Evolutionary conservation across 176 grass and related monocot species (phyloP), one percentile per base, ranked within the genome.

Genomic region (Dactylis glomerata): DNA sequence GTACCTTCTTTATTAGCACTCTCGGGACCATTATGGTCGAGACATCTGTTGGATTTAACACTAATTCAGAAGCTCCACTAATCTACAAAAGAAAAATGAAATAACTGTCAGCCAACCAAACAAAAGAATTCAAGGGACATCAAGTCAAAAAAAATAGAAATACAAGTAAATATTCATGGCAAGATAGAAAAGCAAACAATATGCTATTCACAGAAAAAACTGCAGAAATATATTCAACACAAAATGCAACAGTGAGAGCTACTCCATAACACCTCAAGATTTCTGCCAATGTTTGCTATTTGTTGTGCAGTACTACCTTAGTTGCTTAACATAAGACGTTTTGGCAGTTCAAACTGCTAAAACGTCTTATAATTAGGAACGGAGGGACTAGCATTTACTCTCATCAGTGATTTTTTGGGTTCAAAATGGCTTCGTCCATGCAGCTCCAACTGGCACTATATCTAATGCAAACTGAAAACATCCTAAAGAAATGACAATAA

Each of bases 41-140:
- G 23, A 81, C 85, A 83, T 90, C 89, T 73, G 92, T 92, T 73
- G 89, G 85, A 56, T 90, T 92, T 73, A 45, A 33, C 38, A 59
- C 54, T 23, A 58, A 40, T 68, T 85, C 74, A 27, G 55, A 87
- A 72, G 81, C 24, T 55, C 24, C 76, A n/a, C 83, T 90, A 38
- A 74, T 33, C 85, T 94, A 55, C 59, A 76, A 16, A 84, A 85
- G 14, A n/a, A 63, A 10, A 79, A 15, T 67, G 49, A 42, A 1
- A 63, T 12, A 65, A 65, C 13, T 62, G 49, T 82, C 61, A 65
- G 20, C 8, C n/a, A 27, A 76, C 19, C 38, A 75, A 40, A 28
- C 6, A 89, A 75, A 88, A 1, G 77, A 63, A 82, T 33, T 55
- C 16, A 77, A 73, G 45, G 68, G 34, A 67, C 49, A 68, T 63